These are phyloP conservation scores for Lasiodiplodia sp. DNA, from an alignment of 2,329 filamentous ascomycete species.

Conservation along the genomic window DNA sequence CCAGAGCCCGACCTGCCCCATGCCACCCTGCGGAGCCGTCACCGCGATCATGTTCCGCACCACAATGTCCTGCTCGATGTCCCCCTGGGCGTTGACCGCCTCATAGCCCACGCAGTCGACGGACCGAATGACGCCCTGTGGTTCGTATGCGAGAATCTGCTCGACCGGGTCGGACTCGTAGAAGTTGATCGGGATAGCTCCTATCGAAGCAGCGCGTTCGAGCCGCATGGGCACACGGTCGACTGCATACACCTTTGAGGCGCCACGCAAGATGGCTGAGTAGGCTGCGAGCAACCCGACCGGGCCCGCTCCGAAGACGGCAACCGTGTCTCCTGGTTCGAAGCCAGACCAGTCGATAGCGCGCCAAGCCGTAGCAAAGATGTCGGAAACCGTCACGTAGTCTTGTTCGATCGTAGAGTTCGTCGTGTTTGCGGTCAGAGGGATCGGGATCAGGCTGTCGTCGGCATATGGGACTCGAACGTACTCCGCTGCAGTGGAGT, in stretches of 20 bases:
- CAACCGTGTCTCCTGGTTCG: conserved; percentile 41
- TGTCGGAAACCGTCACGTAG: conserved; percentile 44
- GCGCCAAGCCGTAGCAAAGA: conserved; percentile 51
- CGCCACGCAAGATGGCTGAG: conserved; percentile 34
- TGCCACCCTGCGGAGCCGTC: conserved; percentile 34
- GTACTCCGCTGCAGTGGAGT: conserved; percentile 28
- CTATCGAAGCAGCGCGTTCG: conserved; percentile 30
- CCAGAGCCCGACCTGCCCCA: conserved; percentile 41
- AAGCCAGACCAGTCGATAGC: conserved; percentile 49
- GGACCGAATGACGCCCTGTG: conserved; percentile 32
- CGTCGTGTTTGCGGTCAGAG: conserved; percentile 1
- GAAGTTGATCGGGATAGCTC: conserved; percentile 34
- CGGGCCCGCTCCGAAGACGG: conserved; percentile 34
- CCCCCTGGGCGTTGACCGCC: conserved; percentile 31
- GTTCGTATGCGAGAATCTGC: conserved; percentile 32
- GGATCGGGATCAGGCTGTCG: conserved; percentile 14
- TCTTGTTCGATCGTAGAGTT: conserved; percentile 30
- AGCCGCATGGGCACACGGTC: conserved; percentile 33
- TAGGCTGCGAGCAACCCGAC: conserved; percentile 33
- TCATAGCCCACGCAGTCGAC: conserved; percentile 32
- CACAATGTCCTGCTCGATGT: conserved; percentile 35
- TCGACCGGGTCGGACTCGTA: conserved; percentile 31
- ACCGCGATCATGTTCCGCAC: conserved; percentile 39
- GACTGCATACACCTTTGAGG: conserved; percentile 33
- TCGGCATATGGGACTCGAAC: conserved; percentile 31